Base-by-base conservation (phyloP, 1,284 basidiomycete species). In the Microbotryum lychnidis-dioicae region DNA sequence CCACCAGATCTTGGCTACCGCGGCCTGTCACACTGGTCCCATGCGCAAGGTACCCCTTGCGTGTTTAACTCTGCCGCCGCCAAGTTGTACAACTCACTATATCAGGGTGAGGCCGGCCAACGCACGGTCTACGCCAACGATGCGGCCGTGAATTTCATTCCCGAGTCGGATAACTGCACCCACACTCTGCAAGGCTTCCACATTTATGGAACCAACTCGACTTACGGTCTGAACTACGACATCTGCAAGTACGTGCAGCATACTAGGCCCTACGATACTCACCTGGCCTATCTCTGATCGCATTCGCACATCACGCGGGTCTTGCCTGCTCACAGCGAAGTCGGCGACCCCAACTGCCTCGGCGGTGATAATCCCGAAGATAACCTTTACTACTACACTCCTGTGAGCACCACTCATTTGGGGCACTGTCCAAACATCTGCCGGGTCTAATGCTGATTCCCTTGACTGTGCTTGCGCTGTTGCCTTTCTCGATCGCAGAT, bases 161-260 rank as follows among this genome's bases (percentile, higher is more conserved):
- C 69, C 47, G 70, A 64, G 33, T 57, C 56, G 5, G 60, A 56
- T 14, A 57, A 69, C 60, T 72, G 71, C 62, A 67, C 62, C 5
- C 62, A 66, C 54, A 64, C 65, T 10, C 62, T 69, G 45, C 65
- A 70, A 51, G 71, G 71, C 20, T 67, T 71, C 61, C 68, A 72
- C 60, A 62, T 72, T 27, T 63, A 54, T 25, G 71, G 70, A 2
- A 64, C 61, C 53, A 72, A 72, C 62, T 42, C 56, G 9, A 71
- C 69, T 1, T 70, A 70, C 50, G 70, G 70, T 60, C 57, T 51
- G 48, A 62, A 56, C 58, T 60, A 48, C 27, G 60, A 57, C 6
- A 4, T 23, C 56, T 50, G 21, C 27, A 37, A n/a, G 27, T n/a
- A 9, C 25, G 3, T 57, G 2, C 21, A 10, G n/a, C 49, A 23